Percentiles rank a stretch among this genome's conserved stretches.
Evolutionary conservation across 257 asterid genomes (phyloP).

Genomic region (Nemophila menziesii): DNA sequence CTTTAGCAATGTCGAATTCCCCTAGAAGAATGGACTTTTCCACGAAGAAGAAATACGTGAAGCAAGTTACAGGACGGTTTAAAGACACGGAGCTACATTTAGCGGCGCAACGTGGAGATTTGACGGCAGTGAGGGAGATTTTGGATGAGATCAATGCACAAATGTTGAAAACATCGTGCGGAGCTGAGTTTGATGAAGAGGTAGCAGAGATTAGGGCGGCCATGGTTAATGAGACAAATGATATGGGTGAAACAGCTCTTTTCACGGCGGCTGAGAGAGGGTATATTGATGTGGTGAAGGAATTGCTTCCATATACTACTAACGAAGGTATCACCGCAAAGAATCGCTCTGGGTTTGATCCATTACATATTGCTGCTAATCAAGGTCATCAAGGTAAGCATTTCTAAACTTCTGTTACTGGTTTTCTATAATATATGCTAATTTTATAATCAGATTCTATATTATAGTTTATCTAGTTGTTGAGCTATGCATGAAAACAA

Average conservation of each 20-base stretch:
- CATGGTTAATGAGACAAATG: conserved; percentile 52
- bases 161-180: conserved; percentile 37
- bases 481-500: not conserved
- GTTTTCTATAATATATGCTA: not conserved
- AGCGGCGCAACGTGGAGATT: conserved; percentile 78
- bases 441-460: too few species aligned
- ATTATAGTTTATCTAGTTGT: not conserved
- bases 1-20: conserved; percentile 52
- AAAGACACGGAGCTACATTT: conserved; percentile 83
- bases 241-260: conserved; percentile 47
- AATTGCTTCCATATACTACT: conserved; percentile 35
- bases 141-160: conserved; percentile 60
- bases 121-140: conserved; percentile 52
- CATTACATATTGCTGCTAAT: conserved; percentile 53
- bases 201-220: conserved; percentile 42
- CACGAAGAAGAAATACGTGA: conserved; percentile 59
- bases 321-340: conserved; percentile 34
- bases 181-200: conserved; percentile 49
- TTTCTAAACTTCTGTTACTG: not conserved
- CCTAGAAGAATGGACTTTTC: conserved; percentile 36
- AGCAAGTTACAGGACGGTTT: conserved; percentile 85
- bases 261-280: conserved; percentile 47
- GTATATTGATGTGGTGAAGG: conserved; percentile 29
- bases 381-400: conserved; percentile 45
- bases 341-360: conserved; percentile 41